Evolutionary conservation across 2,329 filamentous ascomycete species (phyloP).

Genomic region (Hypoxylon sp.): DNA sequence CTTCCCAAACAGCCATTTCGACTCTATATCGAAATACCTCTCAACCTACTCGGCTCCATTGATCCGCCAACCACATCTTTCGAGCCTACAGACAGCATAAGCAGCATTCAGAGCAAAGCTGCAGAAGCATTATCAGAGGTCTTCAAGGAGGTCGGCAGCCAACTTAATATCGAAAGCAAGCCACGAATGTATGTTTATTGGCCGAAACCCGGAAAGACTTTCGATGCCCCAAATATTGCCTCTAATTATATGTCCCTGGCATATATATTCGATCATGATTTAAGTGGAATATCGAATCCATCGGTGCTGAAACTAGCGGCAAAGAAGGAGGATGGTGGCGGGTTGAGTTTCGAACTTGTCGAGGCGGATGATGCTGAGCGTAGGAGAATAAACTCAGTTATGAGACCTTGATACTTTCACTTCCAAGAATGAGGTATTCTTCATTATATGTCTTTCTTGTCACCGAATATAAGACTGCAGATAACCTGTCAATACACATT

Average conservation of each 20-base stretch:
- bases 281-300: neutral
- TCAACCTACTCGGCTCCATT: neutral
- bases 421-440: too few relatives aligned
- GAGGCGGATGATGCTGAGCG: slow-evolving; percentile 1
- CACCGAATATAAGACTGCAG: too few relatives aligned
- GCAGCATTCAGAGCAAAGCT: neutral
- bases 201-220: slow-evolving; percentile 1
- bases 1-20: neutral
- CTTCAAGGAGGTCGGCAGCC: slow-evolving; percentile 1
- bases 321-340: neutral
- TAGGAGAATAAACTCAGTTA: slow-evolving; percentile 1
- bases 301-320: neutral
- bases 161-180: neutral
- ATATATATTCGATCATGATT: neutral
- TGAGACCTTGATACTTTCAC: neutral
- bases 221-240: neutral
- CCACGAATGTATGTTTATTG: slow-evolving; percentile 4
- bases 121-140: neutral
- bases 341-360: neutral
- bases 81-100: neutral
- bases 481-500: too few relatives aligned
- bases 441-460: too few relatives aligned
- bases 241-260: neutral
- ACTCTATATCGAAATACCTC: neutral
- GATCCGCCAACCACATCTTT: neutral